Evolutionary conservation across 768 basidiomycete genomes (phyloP).

Genomic region (Lactarius evosmus): DNA sequence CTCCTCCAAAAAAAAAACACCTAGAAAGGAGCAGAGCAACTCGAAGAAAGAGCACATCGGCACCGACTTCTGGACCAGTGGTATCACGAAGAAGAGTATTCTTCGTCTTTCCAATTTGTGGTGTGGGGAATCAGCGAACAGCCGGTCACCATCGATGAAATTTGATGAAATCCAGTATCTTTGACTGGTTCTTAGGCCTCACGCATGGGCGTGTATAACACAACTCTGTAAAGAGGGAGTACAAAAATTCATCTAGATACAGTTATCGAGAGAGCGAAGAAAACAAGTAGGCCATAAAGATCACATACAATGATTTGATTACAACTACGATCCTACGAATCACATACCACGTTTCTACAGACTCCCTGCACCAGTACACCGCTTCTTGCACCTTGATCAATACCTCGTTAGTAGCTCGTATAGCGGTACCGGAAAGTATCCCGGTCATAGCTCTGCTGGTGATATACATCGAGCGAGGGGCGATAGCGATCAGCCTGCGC

Average conservation of each 20-base stretch:
- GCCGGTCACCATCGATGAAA: too few species aligned
- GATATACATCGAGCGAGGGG: slow-evolving; percentile 1
- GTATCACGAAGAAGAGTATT: slow-evolving; percentile 17
- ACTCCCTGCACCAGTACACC: neutral
- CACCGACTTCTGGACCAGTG: slow-evolving; percentile 20
- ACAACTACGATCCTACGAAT: neutral
- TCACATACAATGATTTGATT: neutral
- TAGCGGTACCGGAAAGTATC: slow-evolving; percentile 7
- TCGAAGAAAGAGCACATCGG: slow-evolving; percentile 2
- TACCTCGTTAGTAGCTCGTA: neutral
- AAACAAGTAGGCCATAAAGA: too few species aligned
- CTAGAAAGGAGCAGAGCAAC: too few species aligned
- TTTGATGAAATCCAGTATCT: too few species aligned
- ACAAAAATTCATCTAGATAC: too few species aligned
- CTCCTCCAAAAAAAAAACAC: too few species aligned
- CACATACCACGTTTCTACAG: too few species aligned
- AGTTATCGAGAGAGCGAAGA: neutral
- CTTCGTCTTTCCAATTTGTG: slow-evolving; percentile 17
- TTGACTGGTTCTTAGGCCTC: too few species aligned
- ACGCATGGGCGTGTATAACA: too few species aligned
- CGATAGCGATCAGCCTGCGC: neutral
- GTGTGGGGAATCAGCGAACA: too few species aligned
- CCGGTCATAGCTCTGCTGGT: neutral
- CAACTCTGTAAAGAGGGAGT: too few species aligned
- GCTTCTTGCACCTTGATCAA: neutral